A percentile compares a stretch with the other conserved stretches of the same genome.
Conservation (phyloP, 1,284 basidiomycete genomes). For the Ganoderma sinense region DNA sequence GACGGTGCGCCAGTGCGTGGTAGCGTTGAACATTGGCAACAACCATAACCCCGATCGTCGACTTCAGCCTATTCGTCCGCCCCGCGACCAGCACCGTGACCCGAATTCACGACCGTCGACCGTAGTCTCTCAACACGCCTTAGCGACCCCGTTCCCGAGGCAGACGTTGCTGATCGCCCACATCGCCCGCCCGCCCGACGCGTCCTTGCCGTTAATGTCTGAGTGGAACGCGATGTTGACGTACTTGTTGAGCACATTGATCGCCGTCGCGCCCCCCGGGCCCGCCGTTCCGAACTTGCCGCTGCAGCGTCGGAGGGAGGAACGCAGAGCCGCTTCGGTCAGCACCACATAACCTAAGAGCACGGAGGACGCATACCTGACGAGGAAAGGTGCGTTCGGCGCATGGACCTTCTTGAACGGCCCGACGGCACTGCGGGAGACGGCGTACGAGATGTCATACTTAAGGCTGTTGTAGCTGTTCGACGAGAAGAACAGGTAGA, state of each 20-base stretch:
- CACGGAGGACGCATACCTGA: background rate
- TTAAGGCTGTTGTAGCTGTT: constrained; percentile 31
- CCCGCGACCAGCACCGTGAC: no score
- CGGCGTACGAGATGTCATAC: constrained; percentile 36
- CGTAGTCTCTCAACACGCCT: background rate
- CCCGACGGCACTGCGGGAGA: constrained; percentile 29
- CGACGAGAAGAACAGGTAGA: constrained; percentile 33
- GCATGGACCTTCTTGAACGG: constrained; percentile 31
- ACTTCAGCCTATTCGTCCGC: no score
- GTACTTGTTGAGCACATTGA: constrained; percentile 17
- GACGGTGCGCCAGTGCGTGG: no score
- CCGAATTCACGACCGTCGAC: no score
- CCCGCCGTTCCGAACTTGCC: constrained; percentile 6
- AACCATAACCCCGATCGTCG: no score
- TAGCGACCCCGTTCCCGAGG: constrained; percentile 7
- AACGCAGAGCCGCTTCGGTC: no score
- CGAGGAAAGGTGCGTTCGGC: constrained; percentile 17
- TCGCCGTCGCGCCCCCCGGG: constrained; percentile 11
- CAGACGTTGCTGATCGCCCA: constrained; percentile 11
- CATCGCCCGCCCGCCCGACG: constrained; percentile 10
- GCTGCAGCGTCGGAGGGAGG: background rate
- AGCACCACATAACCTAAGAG: no score
- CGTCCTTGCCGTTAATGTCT: constrained; percentile 18
- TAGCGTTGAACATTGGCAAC: no score
- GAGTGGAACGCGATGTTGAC: constrained; percentile 18